Base-by-base conservation (phyloP, 2,329 filamentous ascomycete genomes). In the Trichoderma oligosporum region DNA sequence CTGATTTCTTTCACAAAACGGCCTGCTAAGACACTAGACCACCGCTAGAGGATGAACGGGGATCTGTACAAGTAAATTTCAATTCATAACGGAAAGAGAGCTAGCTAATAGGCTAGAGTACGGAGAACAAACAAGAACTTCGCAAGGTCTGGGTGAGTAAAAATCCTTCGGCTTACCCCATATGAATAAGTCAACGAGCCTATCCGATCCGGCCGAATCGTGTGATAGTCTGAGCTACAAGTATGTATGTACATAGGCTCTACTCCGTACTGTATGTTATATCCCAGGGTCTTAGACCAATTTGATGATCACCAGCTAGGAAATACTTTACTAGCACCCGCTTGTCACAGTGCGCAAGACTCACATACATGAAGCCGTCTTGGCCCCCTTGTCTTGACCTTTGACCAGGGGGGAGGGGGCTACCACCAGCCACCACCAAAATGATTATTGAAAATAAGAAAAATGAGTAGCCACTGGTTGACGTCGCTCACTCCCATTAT, bases 281-380 rank as follows among this genome's bases (percentile, higher is more conserved):
- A n/a, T n/a, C 33, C 45, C 45, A 58, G 41, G 56, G 56, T 51
- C 42, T 35, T 39, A 25, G 48, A 25, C 24, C 56, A 58, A 42
- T 41, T 53, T 58, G 48, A 58, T 58, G 56, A 58, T 58, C 56
- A 58, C 48, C 56, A 45, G 47, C 56, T 58, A 58, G 56, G 42
- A 53, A 41, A 54, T 53, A n/a, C n/a, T n/a, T n/a, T n/a, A n/a
- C n/a, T n/a, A 58, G 47, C 49, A 45, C 48, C 47, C 48, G 47
- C 48, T 51, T 35, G 56, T 20, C 56, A 58, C 56, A 58, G 56
- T 58, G 56, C 56, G 46, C 27, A 51, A 46, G 55, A 38, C 47
- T 20, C 18, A 45, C 55, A 20, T 24, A 18, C 45, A 33, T 29
- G 42, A 29, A 41, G 20, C 45, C 39, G 29, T 56, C 31, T 39